Evolutionary conservation across 78 protist genomes (phyloP).

Genomic region (Dictyostelium purpureum): DNA sequence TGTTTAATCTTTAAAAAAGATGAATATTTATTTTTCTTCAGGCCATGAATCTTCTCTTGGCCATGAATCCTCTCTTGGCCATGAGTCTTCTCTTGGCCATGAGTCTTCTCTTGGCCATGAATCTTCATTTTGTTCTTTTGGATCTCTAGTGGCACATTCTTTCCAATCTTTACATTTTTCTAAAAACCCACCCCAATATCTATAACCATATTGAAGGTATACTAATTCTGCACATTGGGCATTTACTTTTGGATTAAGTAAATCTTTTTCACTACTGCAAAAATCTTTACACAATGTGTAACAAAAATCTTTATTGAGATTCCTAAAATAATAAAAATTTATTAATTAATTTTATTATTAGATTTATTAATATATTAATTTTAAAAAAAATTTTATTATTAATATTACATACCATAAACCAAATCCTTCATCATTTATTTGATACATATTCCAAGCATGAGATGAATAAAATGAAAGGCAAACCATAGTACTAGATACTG

Average conservation of each 20-base stretch:
- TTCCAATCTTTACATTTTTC: background rate
- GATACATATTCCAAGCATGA: background rate
- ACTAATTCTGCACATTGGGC: constrained; percentile 5
- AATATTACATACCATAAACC: background rate
- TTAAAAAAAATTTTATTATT: no score
- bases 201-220: background rate
- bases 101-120: no score
- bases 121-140: no score
- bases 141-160: no score
- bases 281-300: background rate
- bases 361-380: no score
- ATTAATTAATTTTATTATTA: no score
- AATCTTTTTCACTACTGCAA: background rate
- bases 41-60: no score
- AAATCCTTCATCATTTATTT: background rate
- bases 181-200: background rate
- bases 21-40: no score
- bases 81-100: no score
- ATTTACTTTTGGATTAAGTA: background rate
- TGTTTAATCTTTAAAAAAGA: no score
- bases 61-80: no score
- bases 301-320: background rate
- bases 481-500: background rate
- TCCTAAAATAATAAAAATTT: background rate
- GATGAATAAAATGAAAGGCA: background rate